A percentile compares a stretch with the other conserved stretches of the same genome.
These are phyloP conservation scores for Cladobotryum mycophilum DNA, from an alignment of 2,329 filamentous ascomycete genomes.

Conservation along the genomic window DNA sequence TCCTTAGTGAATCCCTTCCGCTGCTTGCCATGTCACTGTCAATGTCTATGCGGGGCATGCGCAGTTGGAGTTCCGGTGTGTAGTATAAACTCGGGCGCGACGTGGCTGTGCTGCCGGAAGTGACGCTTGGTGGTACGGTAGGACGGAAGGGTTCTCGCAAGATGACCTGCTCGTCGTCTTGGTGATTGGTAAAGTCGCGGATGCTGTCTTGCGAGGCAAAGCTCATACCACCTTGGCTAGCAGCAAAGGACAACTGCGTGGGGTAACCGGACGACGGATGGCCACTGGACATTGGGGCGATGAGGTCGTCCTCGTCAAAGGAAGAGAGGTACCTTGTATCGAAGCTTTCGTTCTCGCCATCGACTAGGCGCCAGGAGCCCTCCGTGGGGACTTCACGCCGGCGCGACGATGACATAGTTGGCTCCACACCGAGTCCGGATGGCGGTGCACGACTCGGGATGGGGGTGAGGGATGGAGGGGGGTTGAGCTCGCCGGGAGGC, in stretches of 20 bases:
- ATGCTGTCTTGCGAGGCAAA: conserved; percentile 50
- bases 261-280: conserved; percentile 31
- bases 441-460: too few relatives aligned
- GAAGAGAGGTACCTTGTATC: conserved; percentile 48
- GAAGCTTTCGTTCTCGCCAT: conserved; percentile 56
- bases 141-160: conserved; percentile 50
- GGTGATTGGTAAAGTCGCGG: conserved; percentile 45
- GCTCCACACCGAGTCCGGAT: too few relatives aligned
- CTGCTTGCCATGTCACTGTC: conserved; percentile 32
- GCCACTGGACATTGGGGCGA: conserved; percentile 34
- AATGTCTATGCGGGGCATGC: conserved; percentile 45
- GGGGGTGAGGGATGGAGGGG: neutral
- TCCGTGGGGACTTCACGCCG: conserved; percentile 35
- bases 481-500: neutral
- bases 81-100: conserved; percentile 22
- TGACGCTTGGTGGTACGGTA: conserved; percentile 35
- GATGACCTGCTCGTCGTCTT: conserved; percentile 51
- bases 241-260: conserved; percentile 36
- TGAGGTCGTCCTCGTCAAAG: conserved; percentile 32
- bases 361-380: conserved; percentile 55
- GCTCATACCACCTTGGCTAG: conserved; percentile 32
- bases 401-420: conserved; percentile 8
- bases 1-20: conserved; percentile 19
- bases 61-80: conserved; percentile 45
- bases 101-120: conserved; percentile 12